Base-by-base conservation (phyloP, 2,329 filamentous ascomycete species). In the Seiridium unicorne region DNA sequence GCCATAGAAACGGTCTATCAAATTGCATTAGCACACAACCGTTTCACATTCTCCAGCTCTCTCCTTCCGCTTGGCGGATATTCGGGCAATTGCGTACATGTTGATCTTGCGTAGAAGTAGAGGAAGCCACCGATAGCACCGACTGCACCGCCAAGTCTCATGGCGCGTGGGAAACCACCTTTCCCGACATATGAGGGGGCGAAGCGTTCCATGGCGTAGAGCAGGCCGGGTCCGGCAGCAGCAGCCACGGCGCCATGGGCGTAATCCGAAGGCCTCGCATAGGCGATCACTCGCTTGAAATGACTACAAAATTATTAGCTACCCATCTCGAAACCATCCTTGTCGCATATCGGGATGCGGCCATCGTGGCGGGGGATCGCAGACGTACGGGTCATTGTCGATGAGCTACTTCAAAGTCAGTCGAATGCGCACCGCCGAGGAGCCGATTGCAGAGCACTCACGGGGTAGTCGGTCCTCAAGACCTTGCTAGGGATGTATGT, bases 381-480 rank as follows among this genome's bases (percentile, higher is more conserved):
- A 48, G 61, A 77, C 89, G 74, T 93, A 97, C 93, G 95, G 95
- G 79, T 99, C 95, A 81, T 92, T 96, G 83, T 99, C 95, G 79
- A 99, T 98, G 81, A 98, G 90, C 95, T 99, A 79, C 68, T 72
- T 72, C 48, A 60, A 64, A 61, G 62, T 51, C 60, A 70, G 65
- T 74, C 69, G 76, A 72, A 61, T 44, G 42, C 7, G 10, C 18
- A 31, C 8, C 35, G 4, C 44, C 57, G 32, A 55, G 9, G 26
- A 44, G 58, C 62, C 66, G 70, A 71, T 69, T 61, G 49, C 7
- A 47, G 6, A 60, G 65, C 62, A 81, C 91, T 72, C 81, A 98
- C 95, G 61, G 94, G 94, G 76, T 91, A 98, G 62, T 95, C 89
- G 70, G 91, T 91, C 74, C 89, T 83, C 69, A 93, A 80, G 73